Evolutionary conservation across 2,329 filamentous ascomycete genomes (phyloP).

Genomic region (Colletotrichum chrysophilum): DNA sequence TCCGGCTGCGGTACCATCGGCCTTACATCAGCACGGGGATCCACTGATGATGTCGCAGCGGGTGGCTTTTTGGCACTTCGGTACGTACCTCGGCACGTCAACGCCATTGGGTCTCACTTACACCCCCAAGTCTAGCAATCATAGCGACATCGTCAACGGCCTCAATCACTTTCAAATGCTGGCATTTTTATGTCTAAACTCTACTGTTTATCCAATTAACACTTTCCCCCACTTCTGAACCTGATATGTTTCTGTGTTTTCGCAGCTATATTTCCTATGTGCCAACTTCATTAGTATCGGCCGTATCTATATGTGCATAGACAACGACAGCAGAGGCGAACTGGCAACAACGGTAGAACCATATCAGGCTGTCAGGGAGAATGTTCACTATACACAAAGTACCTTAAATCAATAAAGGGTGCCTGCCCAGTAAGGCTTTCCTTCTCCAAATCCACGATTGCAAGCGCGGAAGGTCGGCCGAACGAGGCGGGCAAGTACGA

Average conservation of each 20-base stretch:
- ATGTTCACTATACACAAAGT: neutral
- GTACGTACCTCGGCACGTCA: neutral
- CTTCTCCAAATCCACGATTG: neutral
- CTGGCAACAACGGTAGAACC: neutral
- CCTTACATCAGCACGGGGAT: slow-evolving; percentile 16
- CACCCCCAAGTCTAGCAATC: neutral
- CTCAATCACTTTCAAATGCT: neutral
- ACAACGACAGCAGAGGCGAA: neutral
- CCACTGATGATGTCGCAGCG: neutral
- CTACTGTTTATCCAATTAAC: neutral
- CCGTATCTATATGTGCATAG: neutral
- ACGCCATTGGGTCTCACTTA: neutral
- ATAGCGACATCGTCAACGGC: neutral
- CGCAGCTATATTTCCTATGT: neutral
- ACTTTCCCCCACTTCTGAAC: neutral
- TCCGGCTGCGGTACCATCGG: neutral
- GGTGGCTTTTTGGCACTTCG: neutral
- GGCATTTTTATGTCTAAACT: neutral
- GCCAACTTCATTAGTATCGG: neutral
- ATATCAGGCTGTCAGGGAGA: neutral
- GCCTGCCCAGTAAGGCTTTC: neutral
- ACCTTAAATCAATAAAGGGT: neutral
- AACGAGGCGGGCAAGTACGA: neutral
- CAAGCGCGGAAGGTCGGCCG: neutral
- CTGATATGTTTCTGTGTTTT: neutral